These are phyloP conservation scores for Plasmodium reichenowi DNA, from an alignment of 169 alveolate genomes.

Conservation along the genomic window DNA sequence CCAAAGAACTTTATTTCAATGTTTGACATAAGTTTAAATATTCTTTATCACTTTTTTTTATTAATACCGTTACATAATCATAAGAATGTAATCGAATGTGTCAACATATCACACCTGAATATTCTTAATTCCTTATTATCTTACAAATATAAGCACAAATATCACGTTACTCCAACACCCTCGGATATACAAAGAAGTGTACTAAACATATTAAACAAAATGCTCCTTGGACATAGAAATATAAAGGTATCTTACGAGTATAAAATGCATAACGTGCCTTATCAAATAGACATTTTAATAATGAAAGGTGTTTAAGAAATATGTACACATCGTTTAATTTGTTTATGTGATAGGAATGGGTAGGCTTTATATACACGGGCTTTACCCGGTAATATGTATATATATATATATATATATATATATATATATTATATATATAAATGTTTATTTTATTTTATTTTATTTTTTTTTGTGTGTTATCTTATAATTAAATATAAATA, in stretches of 20 bases:
- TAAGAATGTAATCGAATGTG: neutral
- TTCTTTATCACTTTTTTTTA: conserved; percentile 24
- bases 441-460: too few relatives aligned
- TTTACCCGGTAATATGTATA: too few relatives aligned
- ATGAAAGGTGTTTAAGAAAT: neutral
- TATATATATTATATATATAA: too few relatives aligned
- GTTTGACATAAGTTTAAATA: conserved; percentile 42
- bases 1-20: conserved; percentile 23
- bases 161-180: conserved; percentile 9
- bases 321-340: too few relatives aligned
- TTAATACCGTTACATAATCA: neutral
- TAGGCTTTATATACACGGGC: too few relatives aligned
- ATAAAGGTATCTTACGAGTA: conserved; percentile 23
- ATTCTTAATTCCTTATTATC: conserved; percentile 19
- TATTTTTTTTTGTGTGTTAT: too few relatives aligned
- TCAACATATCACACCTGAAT: conserved; percentile 9
- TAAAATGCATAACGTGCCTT: conserved; percentile 16
- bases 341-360: too few relatives aligned
- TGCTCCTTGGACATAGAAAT: neutral
- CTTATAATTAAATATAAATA: too few relatives aligned
- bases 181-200: conserved; percentile 63
- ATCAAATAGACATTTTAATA: conserved; percentile 33
- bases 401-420: too few relatives aligned
- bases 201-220: neutral
- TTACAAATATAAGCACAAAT: conserved; percentile 5